Evolutionary conservation across 108 stramenopile species (phyloP), one percentile per base, ranked within the genome.

Genomic region (Cyclotella baltica): DNA sequence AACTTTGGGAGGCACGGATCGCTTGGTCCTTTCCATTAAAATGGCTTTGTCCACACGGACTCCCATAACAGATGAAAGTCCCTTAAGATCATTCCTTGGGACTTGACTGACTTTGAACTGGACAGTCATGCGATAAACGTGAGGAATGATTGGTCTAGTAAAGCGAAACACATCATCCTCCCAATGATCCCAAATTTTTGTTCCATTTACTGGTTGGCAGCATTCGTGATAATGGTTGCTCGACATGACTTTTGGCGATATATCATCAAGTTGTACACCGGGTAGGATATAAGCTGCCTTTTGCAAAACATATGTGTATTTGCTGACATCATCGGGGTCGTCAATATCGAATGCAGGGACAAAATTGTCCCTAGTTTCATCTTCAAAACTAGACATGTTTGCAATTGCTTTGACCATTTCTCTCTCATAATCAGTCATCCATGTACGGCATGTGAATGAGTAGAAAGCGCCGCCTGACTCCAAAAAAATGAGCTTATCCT

Each of bases 281-380:
- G 59, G 59, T n/a, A 61, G 59, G 59, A 61, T 61, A 22, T 61
- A 61, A 3, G 59, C 59, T 33, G 59, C 59, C 13, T 61, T 61
- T 61, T 61, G 59, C 33, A 61, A n/a, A 34, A 61, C 33, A 61
- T 34, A 61, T 9, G 59, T 61, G 33, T 61, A 61, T 22, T 34
- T 16, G 33, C n/a, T 61, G 20, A 61, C 31, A 33, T 61, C 59
- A 1, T 34, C 31, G 15, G 59, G 33, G 33, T 61, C 33, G 13
- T 61, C 31, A 33, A 61, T 33, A 34, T 61, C 31, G 20, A 34
- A 61, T n/a, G 33, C 4, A 61, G 59, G 59, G 10, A 61, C 59
- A 33, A 34, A 61, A 34, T 61, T 61, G 31, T 61, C 59, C 33
- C 13, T 61, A 4, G 59, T 61, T 61, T 61, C 59, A 33, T 61